These are phyloP conservation scores for Trametes punicea DNA, from an alignment of 768 basidiomycete genomes.

Conservation along the genomic window DNA sequence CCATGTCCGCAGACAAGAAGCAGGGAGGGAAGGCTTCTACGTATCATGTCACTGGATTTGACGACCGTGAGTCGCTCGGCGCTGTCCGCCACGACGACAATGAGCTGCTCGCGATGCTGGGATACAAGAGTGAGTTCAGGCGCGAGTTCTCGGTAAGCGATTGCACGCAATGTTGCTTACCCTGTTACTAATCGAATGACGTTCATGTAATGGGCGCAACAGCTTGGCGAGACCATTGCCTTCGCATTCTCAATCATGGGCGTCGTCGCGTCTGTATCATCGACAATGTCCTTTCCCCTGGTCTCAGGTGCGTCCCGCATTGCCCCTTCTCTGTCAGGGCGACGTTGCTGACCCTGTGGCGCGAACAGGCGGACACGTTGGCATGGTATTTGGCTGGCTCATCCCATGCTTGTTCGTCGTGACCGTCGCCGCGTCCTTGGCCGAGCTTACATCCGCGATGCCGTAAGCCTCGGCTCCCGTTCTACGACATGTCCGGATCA, in stretches of 20 bases:
- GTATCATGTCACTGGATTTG: background rate
- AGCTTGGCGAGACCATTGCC: constrained; percentile 60
- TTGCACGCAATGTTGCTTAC: background rate
- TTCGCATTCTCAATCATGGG: constrained; percentile 75
- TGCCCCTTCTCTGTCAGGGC: background rate
- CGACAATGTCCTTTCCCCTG: constrained; percentile 62
- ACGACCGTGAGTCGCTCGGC: constrained; percentile 17
- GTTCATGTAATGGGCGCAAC: background rate
- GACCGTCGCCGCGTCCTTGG: constrained; percentile 67
- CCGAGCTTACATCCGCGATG: constrained; percentile 71
- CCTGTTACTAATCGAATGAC: background rate
- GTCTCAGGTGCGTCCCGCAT: constrained; percentile 44
- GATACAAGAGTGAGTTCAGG: constrained; percentile 70
- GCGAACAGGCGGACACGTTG: constrained; percentile 63
- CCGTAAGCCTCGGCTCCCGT: constrained; percentile 46
- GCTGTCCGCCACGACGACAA: constrained; percentile 48
- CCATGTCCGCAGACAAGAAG: constrained; percentile 25
- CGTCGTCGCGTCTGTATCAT: constrained; percentile 64
- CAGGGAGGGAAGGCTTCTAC: constrained; percentile 11
- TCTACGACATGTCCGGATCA: background rate
- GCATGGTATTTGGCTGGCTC: constrained; percentile 76
- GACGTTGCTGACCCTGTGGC: background rate
- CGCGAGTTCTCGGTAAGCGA: constrained; percentile 72
- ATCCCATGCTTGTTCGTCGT: constrained; percentile 69
- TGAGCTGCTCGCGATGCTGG: constrained; percentile 56